These are phyloP conservation scores for Nemania sp. DNA, from an alignment of 2,329 filamentous ascomycete species.

Conservation along the genomic window DNA sequence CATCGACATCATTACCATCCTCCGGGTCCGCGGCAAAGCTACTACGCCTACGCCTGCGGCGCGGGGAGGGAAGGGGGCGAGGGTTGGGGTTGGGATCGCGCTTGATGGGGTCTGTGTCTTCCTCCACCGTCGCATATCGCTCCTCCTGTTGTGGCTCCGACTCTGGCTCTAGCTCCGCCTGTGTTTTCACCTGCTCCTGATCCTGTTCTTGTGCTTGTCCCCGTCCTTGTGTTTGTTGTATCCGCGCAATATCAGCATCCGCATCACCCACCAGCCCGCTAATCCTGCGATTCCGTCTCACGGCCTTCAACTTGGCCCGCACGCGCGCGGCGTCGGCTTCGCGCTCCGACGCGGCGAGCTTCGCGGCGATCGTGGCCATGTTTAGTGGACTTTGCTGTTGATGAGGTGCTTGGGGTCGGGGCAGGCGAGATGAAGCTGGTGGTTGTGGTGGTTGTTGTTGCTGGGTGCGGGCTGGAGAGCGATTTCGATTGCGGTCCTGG, in stretches of 20 bases:
- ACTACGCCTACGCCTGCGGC: too few relatives aligned
- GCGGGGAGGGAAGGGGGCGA: too few relatives aligned
- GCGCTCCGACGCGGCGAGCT: slow-evolving; percentile 65
- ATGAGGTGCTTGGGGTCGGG: slow-evolving; percentile 39
- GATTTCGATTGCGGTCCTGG: too few relatives aligned
- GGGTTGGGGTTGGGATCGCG: too few relatives aligned
- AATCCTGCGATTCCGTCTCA: slow-evolving; percentile 42
- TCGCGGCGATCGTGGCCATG: slow-evolving; percentile 65
- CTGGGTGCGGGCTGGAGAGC: slow-evolving; percentile 9
- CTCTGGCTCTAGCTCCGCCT: background rate
- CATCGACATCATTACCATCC: slow-evolving; percentile 6
- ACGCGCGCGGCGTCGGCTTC: slow-evolving; percentile 67
- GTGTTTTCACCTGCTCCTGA: background rate
- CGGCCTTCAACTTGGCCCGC: slow-evolving; percentile 63
- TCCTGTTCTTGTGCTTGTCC: background rate
- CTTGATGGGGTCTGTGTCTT: slow-evolving; percentile 37
- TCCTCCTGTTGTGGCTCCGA: background rate
- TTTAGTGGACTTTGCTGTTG: slow-evolving; percentile 61
- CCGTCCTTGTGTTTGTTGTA: background rate
- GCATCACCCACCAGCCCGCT: slow-evolving; percentile 4
- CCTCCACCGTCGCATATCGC: background rate
- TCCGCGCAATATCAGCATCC: too few relatives aligned
- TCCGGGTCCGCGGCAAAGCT: background rate
- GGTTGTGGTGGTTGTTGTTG: too few relatives aligned
- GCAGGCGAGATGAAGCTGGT: slow-evolving; percentile 42